Evolutionary conservation across 2,329 filamentous ascomycete species (phyloP).

Genomic region (Apiospora sp.): DNA sequence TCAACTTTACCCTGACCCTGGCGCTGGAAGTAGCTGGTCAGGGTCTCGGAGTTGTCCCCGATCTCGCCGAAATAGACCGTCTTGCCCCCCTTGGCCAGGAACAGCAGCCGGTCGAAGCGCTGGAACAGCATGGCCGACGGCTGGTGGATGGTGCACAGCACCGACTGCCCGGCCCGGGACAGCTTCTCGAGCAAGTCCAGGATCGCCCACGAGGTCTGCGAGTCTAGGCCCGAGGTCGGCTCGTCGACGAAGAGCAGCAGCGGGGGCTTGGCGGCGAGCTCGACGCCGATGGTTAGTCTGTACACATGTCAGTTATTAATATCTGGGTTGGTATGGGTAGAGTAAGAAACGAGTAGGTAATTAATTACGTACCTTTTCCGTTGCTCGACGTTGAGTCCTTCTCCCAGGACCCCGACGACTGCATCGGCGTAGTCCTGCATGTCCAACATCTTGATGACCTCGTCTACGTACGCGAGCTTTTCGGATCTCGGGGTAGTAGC

Average conservation of each 20-base stretch:
- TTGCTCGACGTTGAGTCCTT: constrained; percentile 53
- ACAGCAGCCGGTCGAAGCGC: constrained; percentile 59
- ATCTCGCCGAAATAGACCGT: constrained; percentile 67
- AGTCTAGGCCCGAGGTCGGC: constrained; percentile 77
- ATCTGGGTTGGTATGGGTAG: background rate
- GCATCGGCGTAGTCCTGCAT: constrained; percentile 74
- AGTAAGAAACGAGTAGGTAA: too few relatives aligned
- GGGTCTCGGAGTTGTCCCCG: constrained; percentile 54
- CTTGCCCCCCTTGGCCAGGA: constrained; percentile 60
- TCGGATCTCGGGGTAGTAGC: constrained; percentile 62
- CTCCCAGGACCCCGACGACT: constrained; percentile 73
- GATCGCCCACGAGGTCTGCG: constrained; percentile 77
- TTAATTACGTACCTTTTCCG: background rate
- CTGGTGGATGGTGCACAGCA: constrained; percentile 55
- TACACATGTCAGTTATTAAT: background rate
- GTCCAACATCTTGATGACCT: constrained; percentile 72
- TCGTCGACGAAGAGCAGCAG: constrained; percentile 78
- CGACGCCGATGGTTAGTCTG: constrained; percentile 76
- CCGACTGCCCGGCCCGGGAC: constrained; percentile 51
- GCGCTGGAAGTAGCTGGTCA: constrained; percentile 63
- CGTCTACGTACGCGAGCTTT: constrained; percentile 71
- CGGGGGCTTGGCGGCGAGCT: constrained; percentile 76
- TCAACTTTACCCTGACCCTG: constrained; percentile 55
- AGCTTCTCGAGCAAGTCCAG: constrained; percentile 72
- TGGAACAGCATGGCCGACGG: constrained; percentile 50